Conservation (phyloP, 345 rosid genomes). For the Populus davidiana region DNA sequence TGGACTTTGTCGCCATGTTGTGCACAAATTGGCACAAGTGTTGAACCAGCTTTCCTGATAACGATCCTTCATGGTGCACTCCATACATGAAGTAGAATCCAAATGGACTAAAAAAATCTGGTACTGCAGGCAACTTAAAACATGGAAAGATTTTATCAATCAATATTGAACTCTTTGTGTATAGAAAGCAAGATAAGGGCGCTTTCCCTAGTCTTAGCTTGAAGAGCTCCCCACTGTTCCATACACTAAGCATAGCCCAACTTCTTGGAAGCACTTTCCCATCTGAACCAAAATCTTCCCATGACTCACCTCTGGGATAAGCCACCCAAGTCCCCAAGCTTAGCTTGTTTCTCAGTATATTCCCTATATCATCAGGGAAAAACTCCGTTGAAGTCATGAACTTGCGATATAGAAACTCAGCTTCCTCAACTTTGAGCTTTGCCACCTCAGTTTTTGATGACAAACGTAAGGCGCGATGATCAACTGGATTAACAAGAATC, state of each 20-base stretch:
- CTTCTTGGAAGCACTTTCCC: conserved; percentile 25
- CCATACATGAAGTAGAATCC: conserved; percentile 84
- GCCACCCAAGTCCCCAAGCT: conserved; percentile 88
- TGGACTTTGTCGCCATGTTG: conserved; percentile 53
- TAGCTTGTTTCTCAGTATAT: conserved; percentile 51
- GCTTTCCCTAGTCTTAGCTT: conserved; percentile 59
- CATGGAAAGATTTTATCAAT: conserved; percentile 48
- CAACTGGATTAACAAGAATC: conserved; percentile 69
- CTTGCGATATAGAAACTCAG: conserved; percentile 46
- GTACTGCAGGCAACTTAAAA: conserved; percentile 46
- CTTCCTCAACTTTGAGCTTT: conserved; percentile 52
- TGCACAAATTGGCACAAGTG: conserved; percentile 54
- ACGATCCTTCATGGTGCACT: conserved; percentile 53
- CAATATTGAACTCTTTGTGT: conserved; percentile 45
- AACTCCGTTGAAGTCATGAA: conserved; percentile 54
- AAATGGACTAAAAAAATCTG: conserved; percentile 58
- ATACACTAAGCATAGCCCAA: conserved; percentile 86
- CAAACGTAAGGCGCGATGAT: conserved; percentile 23
- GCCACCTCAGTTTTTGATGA: conserved; percentile 38
- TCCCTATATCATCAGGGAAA: conserved; percentile 64
- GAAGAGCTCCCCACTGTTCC: conserved; percentile 72
- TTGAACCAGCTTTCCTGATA: conserved; percentile 50
- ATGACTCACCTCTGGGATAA: conserved; percentile 35
- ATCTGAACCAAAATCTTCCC: conserved; percentile 20
- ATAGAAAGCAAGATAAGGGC: conserved; percentile 47